phyloP scores from a whole-genome alignment of 805 yeast species.

The Starmera pachycereana region DNA sequence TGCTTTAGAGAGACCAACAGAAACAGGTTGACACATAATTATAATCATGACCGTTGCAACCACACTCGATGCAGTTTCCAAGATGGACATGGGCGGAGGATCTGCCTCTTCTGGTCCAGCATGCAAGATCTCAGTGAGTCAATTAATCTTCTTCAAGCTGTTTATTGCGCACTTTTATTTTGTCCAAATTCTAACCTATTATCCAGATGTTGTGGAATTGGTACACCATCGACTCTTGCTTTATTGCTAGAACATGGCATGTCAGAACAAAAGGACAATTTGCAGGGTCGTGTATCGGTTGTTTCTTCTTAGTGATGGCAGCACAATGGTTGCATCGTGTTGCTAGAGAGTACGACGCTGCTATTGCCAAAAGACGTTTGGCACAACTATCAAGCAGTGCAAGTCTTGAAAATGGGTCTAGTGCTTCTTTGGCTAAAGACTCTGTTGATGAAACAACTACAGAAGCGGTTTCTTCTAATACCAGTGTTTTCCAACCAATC shows the following conservation, averaged over 20 bases:
- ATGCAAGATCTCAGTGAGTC: constrained; percentile 22
- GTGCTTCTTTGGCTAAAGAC: background rate
- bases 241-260: constrained; percentile 56
- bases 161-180: background rate
- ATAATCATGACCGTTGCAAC: too few relatives aligned
- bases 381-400: constrained; percentile 4
- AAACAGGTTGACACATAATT: too few relatives aligned
- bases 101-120: constrained; percentile 3
- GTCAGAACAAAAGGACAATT: constrained; percentile 46
- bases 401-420: background rate
- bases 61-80: constrained; percentile 3
- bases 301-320: constrained; percentile 44
- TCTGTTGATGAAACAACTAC: constrained; percentile 6
- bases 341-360: constrained; percentile 39
- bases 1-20: too few relatives aligned
- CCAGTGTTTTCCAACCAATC: constrained; percentile 14
- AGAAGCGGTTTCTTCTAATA: constrained; percentile 3
- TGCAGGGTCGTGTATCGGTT: constrained; percentile 71
- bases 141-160: background rate
- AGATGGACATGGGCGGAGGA: constrained; percentile 11
- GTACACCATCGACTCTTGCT: constrained; percentile 58
- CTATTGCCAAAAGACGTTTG: constrained; percentile 21
- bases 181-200: background rate
- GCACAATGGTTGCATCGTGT: constrained; percentile 49
- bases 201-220: constrained; percentile 62